Base-by-base conservation (phyloP, 2,329 filamentous ascomycete genomes). In the Diaporthe sp. region DNA sequence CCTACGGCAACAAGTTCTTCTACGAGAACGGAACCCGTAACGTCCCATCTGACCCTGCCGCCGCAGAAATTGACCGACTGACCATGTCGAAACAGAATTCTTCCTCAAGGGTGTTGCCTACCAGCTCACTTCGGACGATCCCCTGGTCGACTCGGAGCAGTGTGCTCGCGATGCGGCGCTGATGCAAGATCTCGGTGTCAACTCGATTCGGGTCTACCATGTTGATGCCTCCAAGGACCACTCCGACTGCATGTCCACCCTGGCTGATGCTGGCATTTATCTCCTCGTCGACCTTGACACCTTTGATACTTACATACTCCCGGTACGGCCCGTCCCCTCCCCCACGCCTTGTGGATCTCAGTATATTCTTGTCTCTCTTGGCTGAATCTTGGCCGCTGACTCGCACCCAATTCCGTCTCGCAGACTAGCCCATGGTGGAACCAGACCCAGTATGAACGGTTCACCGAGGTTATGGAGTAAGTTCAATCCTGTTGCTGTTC, bases 141-240 rank as follows among this genome's bases (percentile, higher is more conserved):
- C 95, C 65, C 89, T 97, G 76, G 85, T 94, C 78, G 90, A 97
- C 81, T 88, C 89, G 53, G 90, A 90, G 63, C 95, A 97, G 85
- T 97, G 94, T 86, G 83, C 88, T 78, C 90, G 91, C 78, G 95
- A 98, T 85, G 92, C 92, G 55, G 82, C 86, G 22, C 87, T 96
- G 80, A 97, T 97, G 94, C 89, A 94, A 82, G 90, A 92, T 25
- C 86, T 98, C 71, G 94, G 94, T 76, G 91, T 93, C 81, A 97
- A 97, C 82, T 89, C 93, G 39, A 95, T 97, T 79, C 94, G 95
- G 73, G 93, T 97, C 74, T 98, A 98, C 83, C 94, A 97, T 80
- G 94, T 98, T 75, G 92, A 97, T 79, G 85, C 94, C 2, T 82
- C 84, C 3, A 90, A 85, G 42, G 86, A 96, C 81, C 96, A 98